Percentiles rank a stretch among this genome's conserved stretches.
These are phyloP conservation scores for Zelonia costaricensis DNA, from an alignment of 208 protist genomes.

Conservation along the genomic window DNA sequence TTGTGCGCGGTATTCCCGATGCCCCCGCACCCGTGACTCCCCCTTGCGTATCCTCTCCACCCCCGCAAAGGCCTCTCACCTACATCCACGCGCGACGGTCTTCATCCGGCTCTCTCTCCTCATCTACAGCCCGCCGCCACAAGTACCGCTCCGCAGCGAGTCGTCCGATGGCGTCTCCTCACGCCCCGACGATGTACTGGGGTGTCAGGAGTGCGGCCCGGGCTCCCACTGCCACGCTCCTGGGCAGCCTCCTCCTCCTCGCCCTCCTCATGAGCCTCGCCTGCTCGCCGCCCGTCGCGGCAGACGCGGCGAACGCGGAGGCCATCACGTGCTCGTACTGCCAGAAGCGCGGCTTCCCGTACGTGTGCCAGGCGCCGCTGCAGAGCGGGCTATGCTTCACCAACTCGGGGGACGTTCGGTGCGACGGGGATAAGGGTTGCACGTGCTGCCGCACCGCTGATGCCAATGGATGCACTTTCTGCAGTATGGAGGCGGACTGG, in stretches of 20 bases:
- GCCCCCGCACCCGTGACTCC: too few species aligned
- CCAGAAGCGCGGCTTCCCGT: constrained; percentile 38
- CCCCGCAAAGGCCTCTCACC: too few species aligned
- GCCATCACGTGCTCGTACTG: constrained; percentile 38
- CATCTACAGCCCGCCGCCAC: too few species aligned
- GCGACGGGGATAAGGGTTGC: constrained; percentile 23
- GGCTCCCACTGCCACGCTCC: too few species aligned
- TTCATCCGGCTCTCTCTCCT: too few species aligned
- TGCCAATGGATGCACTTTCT: constrained; percentile 31
- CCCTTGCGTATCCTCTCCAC: too few species aligned
- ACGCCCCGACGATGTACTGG: too few species aligned
- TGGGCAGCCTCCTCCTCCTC: not conserved
- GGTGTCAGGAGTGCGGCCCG: too few species aligned
- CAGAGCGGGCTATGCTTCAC: constrained; percentile 24
- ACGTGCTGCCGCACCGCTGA: constrained; percentile 29
- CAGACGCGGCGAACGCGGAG: not conserved
- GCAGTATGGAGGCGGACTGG: constrained; percentile 31
- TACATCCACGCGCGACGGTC: too few species aligned
- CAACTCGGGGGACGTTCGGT: constrained; percentile 23
- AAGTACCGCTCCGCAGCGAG: too few species aligned
- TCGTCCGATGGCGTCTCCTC: too few species aligned
- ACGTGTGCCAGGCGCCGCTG: constrained; percentile 40
- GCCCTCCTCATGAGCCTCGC: not conserved
- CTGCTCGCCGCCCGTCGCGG: not conserved
- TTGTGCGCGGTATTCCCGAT: too few species aligned